These are phyloP conservation scores for Aspergillus quadrilineatus DNA, from an alignment of 2,329 filamentous ascomycete genomes.

Conservation along the genomic window DNA sequence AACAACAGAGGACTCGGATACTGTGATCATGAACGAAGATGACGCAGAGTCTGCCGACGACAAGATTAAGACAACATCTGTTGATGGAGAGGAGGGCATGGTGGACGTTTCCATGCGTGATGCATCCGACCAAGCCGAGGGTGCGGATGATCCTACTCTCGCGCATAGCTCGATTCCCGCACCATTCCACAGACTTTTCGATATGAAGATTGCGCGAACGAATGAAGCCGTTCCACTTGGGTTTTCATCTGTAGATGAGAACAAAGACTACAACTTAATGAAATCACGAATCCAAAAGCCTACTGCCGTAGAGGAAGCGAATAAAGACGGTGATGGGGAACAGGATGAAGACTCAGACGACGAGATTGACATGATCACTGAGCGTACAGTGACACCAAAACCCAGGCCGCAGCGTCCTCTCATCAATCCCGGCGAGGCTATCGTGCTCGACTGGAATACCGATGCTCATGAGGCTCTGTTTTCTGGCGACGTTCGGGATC, in stretches of 20 bases:
- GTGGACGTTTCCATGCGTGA: constrained; percentile 87
- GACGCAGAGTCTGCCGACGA: constrained; percentile 65
- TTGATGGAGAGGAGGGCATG: constrained; percentile 85
- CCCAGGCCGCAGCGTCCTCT: constrained; percentile 57
- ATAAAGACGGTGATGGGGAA: background rate
- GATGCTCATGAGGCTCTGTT: constrained; percentile 73
- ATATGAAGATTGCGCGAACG: constrained; percentile 64
- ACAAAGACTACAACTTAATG: constrained; percentile 58
- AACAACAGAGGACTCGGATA: constrained; percentile 62
- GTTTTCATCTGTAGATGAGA: constrained; percentile 63
- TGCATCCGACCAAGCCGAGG: constrained; percentile 37
- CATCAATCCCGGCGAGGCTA: constrained; percentile 76
- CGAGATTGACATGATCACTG: constrained; percentile 28
- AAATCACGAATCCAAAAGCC: constrained; percentile 45
- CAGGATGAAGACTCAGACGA: constrained; percentile 21
- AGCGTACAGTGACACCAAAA: constrained; percentile 21
- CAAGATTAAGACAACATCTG: constrained; percentile 72
- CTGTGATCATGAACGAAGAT: constrained; percentile 62
- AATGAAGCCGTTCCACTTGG: constrained; percentile 67
- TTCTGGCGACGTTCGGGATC: constrained; percentile 39
- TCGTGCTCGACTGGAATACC: constrained; percentile 82
- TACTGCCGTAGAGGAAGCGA: background rate
- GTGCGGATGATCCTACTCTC: constrained; percentile 27
- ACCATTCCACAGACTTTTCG: constrained; percentile 70
- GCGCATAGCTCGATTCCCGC: constrained; percentile 60